These are phyloP conservation scores for Mycotypha africana DNA, from an alignment of 371 early-diverging fungal species.

Conservation along the genomic window DNA sequence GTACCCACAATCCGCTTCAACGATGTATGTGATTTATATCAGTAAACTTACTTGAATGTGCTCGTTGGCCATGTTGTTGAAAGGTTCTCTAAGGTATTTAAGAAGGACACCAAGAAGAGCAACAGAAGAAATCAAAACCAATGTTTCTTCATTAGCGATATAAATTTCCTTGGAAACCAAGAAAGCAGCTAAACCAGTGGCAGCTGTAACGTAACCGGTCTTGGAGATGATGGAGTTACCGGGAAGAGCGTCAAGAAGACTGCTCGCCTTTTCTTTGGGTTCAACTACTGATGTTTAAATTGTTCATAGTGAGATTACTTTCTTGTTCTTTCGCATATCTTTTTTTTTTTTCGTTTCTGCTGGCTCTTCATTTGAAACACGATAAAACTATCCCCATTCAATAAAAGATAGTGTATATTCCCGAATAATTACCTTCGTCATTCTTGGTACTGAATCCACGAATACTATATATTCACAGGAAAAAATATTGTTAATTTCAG, in stretches of 20 bases:
- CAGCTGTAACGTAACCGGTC: constrained; percentile 81
- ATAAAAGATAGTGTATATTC: too few species aligned
- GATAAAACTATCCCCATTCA: too few species aligned
- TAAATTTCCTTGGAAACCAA: constrained; percentile 95
- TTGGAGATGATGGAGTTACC: constrained; percentile 86
- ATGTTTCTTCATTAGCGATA: constrained; percentile 90
- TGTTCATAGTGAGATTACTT: not conserved
- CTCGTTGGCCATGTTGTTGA: constrained; percentile 82
- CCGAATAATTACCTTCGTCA: not conserved
- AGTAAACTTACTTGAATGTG: constrained; percentile 57
- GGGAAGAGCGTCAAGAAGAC: constrained; percentile 88
- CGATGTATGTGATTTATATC: not conserved
- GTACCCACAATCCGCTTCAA: not conserved
- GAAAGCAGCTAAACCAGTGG: constrained; percentile 82
- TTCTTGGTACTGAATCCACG: constrained; percentile 32
- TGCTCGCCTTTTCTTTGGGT: constrained; percentile 71
- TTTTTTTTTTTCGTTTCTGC: not conserved
- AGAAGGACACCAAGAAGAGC: constrained; percentile 75
- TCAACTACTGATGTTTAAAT: constrained; percentile 18
- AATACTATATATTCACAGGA: constrained; percentile 15
- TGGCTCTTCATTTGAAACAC: not conserved
- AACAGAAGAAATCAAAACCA: constrained; percentile 70
- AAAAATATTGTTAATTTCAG: not conserved
- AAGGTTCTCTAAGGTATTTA: constrained; percentile 80
- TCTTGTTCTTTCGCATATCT: not conserved